These are phyloP conservation scores for Sphaerosporella brunnea DNA, from an alignment of 495 filamentous ascomycete species.

Conservation along the genomic window DNA sequence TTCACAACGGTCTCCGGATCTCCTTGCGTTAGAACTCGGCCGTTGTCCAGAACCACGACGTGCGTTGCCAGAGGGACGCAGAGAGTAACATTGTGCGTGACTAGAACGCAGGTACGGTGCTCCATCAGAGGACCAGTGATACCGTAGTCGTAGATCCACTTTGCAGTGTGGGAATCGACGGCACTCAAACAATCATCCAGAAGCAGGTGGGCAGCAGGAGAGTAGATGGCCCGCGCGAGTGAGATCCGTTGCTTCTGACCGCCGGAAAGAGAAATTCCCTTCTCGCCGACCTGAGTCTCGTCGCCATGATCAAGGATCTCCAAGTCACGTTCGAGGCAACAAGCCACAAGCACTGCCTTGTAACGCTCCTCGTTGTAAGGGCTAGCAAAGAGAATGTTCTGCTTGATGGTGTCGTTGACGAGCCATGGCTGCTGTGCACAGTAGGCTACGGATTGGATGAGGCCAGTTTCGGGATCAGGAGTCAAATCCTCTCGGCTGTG, in stretches of 20 bases:
- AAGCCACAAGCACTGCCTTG: conserved; percentile 71
- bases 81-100: conserved; percentile 86
- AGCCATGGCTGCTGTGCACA: conserved; percentile 98
- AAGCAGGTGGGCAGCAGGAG: conserved; percentile 71
- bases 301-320: conserved; percentile 86
- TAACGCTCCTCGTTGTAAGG: conserved; percentile 71
- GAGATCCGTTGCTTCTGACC: conserved; percentile 98
- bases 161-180: conserved; percentile 96
- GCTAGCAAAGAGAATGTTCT: conserved; percentile 88
- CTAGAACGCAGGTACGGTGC: conserved; percentile 76
- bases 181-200: conserved; percentile 93
- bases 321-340: conserved; percentile 82
- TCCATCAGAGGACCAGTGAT: conserved; percentile 82
- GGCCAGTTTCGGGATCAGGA: conserved; percentile 62
- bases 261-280: conserved; percentile 90
- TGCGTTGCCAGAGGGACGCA: conserved; percentile 61
- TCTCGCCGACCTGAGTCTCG: conserved; percentile 87
- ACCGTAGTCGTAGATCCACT: conserved; percentile 92
- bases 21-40: conserved; percentile 60
- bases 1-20: conserved; percentile 55
- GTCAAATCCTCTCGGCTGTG: conserved; percentile 66
- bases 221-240: conserved; percentile 82
- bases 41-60: conserved; percentile 76
- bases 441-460: conserved; percentile 86
- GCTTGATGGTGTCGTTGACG: conserved; percentile 85